These are phyloP conservation scores for Cercophora scortea DNA, from an alignment of 495 filamentous ascomycete species.

Conservation along the genomic window DNA sequence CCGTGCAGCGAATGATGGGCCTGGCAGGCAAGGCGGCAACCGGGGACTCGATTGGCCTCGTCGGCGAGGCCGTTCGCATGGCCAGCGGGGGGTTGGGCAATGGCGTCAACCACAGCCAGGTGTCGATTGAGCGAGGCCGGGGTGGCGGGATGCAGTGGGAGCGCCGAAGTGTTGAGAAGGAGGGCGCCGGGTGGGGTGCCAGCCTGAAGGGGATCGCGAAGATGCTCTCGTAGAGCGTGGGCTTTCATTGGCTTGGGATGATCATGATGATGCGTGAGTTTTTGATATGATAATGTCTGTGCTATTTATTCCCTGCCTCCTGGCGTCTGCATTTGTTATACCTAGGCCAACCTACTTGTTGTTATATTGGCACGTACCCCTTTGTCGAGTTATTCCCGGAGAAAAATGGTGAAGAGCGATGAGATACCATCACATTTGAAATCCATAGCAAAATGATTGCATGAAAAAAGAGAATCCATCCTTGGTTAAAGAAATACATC, in stretches of 20 bases:
- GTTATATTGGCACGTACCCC: not conserved
- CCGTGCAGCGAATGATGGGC: constrained; percentile 48
- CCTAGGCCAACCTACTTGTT: not conserved
- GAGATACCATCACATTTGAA: too few relatives aligned
- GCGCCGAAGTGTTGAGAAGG: constrained; percentile 31
- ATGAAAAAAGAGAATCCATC: not conserved
- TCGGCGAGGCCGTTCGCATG: constrained; percentile 42
- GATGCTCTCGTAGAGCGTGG: constrained; percentile 46
- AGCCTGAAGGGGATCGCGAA: constrained; percentile 53
- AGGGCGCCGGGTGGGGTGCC: constrained; percentile 27
- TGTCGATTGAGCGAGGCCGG: constrained; percentile 19
- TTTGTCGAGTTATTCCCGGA: not conserved
- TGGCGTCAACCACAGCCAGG: not conserved
- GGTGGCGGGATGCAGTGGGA: constrained; percentile 32
- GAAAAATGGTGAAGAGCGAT: too few relatives aligned
- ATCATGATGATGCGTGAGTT: constrained; percentile 1
- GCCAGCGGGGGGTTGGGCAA: constrained; percentile 19
- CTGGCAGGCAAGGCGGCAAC: constrained; percentile 45
- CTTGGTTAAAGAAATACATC: constrained; percentile 3
- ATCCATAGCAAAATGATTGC: not conserved
- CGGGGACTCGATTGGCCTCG: constrained; percentile 43
- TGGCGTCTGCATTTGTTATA: not conserved
- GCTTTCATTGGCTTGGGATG: not conserved
- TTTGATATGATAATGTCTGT: not conserved
- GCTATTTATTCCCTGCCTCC: not conserved